Conservation (phyloP, 305 asterid genomes). For the Fraxinus albicans region DNA sequence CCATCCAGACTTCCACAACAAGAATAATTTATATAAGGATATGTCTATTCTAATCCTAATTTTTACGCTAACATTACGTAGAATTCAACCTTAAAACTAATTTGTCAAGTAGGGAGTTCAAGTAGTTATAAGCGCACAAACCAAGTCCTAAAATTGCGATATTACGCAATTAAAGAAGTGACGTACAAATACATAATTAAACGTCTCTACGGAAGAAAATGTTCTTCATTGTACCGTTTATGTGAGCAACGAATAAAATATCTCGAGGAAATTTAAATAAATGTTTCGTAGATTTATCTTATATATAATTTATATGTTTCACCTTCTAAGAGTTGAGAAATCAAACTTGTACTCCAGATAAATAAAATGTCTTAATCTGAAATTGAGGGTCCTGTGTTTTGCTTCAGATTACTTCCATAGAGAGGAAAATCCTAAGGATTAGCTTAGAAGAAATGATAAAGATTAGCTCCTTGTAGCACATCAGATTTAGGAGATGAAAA, state of each 20-base stretch:
- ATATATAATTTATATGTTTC: constrained; percentile 1
- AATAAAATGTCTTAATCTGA: not conserved
- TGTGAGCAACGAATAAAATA: not conserved
- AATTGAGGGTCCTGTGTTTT: too few relatives aligned
- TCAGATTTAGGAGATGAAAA: not conserved
- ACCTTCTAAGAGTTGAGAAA: constrained; percentile 21
- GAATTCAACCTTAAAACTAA: not conserved
- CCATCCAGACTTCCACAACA: not conserved
- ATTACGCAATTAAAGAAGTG: constrained; percentile 8
- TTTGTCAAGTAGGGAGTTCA: too few relatives aligned
- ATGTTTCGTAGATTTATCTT: not conserved
- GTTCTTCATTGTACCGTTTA: not conserved
- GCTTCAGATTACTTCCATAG: not conserved
- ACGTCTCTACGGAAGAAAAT: not conserved
- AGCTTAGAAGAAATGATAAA: not conserved
- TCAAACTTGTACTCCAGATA: not conserved
- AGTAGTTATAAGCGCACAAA: not conserved
- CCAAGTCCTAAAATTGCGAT: not conserved
- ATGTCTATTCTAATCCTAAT: too few relatives aligned
- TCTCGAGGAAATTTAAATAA: not conserved
- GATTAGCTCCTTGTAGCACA: not conserved
- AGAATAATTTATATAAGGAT: too few relatives aligned
- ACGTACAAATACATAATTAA: constrained; percentile 18
- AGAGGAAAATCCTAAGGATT: not conserved
- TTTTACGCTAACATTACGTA: not conserved